Evolutionary conservation across 345 rosid genomes (phyloP).

Genomic region (Hypericum perforatum): DNA sequence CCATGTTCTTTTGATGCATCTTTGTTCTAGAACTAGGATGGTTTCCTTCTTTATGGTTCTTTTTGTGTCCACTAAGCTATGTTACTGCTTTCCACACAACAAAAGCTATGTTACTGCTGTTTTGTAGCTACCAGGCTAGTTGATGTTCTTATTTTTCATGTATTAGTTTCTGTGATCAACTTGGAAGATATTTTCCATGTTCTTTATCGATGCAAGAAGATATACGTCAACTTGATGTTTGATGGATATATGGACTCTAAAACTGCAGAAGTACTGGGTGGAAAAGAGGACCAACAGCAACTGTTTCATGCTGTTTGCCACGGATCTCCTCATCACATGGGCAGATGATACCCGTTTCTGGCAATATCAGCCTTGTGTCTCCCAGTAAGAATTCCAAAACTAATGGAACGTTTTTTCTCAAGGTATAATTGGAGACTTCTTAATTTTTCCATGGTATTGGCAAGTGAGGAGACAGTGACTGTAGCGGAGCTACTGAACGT

Average conservation of each 20-base stretch:
- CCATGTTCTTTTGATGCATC: no score
- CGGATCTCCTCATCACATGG: constrained; percentile 51
- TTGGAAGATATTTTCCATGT: neutral
- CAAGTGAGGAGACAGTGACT: constrained; percentile 31
- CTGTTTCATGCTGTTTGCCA: constrained; percentile 55
- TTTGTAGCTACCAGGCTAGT: no score
- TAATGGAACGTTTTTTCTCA: no score
- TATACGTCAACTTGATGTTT: no score
- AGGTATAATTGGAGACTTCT: neutral
- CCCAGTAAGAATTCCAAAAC: no score
- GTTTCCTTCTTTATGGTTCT: no score
- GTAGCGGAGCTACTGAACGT: constrained; percentile 35
- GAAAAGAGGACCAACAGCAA: constrained; percentile 37
- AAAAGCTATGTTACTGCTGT: no score
- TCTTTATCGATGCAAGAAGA: neutral
- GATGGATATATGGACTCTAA: no score
- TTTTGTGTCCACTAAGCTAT: no score
- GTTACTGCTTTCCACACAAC: no score
- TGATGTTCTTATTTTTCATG: no score
- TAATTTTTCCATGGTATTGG: neutral
- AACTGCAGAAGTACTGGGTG: constrained; percentile 41
- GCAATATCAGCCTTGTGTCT: constrained; percentile 23
- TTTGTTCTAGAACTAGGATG: no score
- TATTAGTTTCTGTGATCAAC: neutral
- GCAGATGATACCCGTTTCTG: constrained; percentile 38